Evolutionary conservation across 2,329 filamentous ascomycete species (phyloP).

Genomic region (Aureobasidium leucospermi): DNA sequence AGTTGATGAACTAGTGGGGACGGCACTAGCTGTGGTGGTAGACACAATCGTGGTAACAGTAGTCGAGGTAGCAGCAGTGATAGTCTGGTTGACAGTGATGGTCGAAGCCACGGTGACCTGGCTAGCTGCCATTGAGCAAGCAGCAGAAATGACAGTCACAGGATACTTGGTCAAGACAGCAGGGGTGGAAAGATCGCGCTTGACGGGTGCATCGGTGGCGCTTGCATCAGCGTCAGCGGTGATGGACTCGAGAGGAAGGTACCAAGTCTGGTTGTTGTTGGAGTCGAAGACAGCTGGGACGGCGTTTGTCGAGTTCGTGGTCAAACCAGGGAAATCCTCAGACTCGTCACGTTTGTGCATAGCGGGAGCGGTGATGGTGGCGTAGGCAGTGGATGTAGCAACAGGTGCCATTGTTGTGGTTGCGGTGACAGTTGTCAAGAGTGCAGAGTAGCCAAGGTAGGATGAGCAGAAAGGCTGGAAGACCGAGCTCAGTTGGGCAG

Average conservation of each 20-base stretch:
- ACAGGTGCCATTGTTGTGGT: background rate
- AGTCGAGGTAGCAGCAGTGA: background rate
- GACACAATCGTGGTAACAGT: background rate
- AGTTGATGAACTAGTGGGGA: background rate
- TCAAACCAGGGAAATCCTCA: background rate
- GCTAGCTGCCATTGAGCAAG: slow-evolving; percentile 9
- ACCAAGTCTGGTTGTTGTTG: slow-evolving; percentile 4
- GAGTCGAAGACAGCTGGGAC: background rate
- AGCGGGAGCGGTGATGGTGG: background rate
- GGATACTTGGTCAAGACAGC: slow-evolving; percentile 16
- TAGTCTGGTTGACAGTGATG: background rate
- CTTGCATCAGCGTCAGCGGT: background rate
- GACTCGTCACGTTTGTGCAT: slow-evolving; percentile 3
- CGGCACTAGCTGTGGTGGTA: background rate
- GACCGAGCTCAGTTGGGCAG: slow-evolving; percentile 8
- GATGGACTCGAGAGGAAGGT: background rate
- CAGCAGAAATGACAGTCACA: slow-evolving; percentile 13
- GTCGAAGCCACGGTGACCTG: background rate
- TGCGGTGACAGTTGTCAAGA: background rate
- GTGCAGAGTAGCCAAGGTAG: slow-evolving; percentile 6
- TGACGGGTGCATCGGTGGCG: background rate
- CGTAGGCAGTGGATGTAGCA: background rate
- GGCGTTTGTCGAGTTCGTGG: slow-evolving; percentile 2
- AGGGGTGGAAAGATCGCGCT: slow-evolving; percentile 7
- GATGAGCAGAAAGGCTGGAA: slow-evolving; percentile 18